Evolutionary conservation across 768 basidiomycete species (phyloP), one percentile per base, ranked within the genome.

Genomic region (Mrakia hoshinonis): DNA sequence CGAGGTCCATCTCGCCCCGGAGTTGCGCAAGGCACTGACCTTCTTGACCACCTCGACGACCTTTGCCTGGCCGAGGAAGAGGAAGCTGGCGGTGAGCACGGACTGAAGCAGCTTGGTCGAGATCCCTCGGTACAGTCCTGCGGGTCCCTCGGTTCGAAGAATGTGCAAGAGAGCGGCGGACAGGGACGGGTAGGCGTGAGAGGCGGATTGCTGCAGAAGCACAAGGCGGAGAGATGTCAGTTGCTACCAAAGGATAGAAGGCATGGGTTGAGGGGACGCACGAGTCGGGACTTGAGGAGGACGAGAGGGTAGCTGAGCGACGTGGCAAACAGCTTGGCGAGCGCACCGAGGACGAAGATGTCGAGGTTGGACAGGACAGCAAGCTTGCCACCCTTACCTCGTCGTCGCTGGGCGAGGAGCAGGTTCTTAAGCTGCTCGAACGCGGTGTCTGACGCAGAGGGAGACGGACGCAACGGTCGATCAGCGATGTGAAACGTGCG

Each of bases 381-480:
- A 7, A 52, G 47, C 1, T 20, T 31, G 22, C 52, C 64, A n/a
- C 39, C 26, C 20, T 62, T 55, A 86, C 78, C 75, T 81, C 84
- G 62, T 77, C 82, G 86, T 46, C 89, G 85, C 38, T 83, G 84
- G 72, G 84, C 83, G 68, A 92, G 81, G 70, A 97, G 77, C 47
- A 85, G 75, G 76, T 94, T 96, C 83, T 95, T 96, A 76, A 98
- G 82, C 77, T 96, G 92, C 80, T 99, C 95, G 74, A 97, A 98
- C 0, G 87, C 86, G 24, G 95, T 97, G 79, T 96, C 82, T 93
- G 87, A 39, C 4, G 20, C 29, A 38, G 10, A 22, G 20, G 3
- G 38, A 48, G 18, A 12, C 69, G 31, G 47, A 49, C n/a, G 54
- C 24, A 38, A 31, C 63, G 22, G 15, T 58, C 4, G 34, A 69